Conservation (phyloP, 2,329 filamentous ascomycete genomes). For the Sarocladium oryzae region DNA sequence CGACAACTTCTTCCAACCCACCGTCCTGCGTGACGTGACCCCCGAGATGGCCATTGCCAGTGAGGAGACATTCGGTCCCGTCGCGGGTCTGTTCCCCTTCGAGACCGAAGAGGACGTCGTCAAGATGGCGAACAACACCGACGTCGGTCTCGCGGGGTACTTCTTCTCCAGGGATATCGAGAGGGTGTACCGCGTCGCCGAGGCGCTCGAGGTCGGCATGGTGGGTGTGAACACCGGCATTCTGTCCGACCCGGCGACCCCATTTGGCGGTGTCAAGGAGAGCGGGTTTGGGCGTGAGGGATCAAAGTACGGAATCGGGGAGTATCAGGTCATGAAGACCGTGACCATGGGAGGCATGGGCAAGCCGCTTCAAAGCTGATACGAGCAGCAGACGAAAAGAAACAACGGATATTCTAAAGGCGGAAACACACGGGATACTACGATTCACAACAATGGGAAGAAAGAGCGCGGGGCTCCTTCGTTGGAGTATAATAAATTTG, state of each 20-base stretch:
- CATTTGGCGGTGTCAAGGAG: slow-evolving; percentile 77
- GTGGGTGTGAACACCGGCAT: slow-evolving; percentile 75
- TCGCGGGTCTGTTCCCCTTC: slow-evolving; percentile 85
- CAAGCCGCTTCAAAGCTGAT: slow-evolving; percentile 42
- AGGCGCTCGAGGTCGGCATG: slow-evolving; percentile 78
- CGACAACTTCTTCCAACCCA: slow-evolving; percentile 82
- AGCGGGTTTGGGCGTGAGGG: slow-evolving; percentile 77
- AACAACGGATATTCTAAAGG: no score
- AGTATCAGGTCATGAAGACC: slow-evolving; percentile 71
- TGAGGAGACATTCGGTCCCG: slow-evolving; percentile 94
- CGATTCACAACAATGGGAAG: no score
- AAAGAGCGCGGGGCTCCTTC: no score
- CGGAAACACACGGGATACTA: no score
- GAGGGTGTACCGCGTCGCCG: slow-evolving; percentile 55
- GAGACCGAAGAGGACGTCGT: slow-evolving; percentile 85
- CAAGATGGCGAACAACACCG: slow-evolving; percentile 68
- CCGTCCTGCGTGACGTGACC: slow-evolving; percentile 82
- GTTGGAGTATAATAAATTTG: no score
- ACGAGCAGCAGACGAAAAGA: no score
- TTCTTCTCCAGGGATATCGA: slow-evolving; percentile 70
- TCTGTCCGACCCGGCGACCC: slow-evolving; percentile 50
- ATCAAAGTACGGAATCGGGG: slow-evolving; percentile 67
- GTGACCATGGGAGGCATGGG: slow-evolving; percentile 47
- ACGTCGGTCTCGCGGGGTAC: slow-evolving; percentile 89
- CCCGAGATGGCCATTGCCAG: slow-evolving; percentile 74